Evolutionary conservation across 139 green algal genomes (phyloP), one percentile per base, ranked within the genome.

Genomic region (Chlorella sp.): DNA sequence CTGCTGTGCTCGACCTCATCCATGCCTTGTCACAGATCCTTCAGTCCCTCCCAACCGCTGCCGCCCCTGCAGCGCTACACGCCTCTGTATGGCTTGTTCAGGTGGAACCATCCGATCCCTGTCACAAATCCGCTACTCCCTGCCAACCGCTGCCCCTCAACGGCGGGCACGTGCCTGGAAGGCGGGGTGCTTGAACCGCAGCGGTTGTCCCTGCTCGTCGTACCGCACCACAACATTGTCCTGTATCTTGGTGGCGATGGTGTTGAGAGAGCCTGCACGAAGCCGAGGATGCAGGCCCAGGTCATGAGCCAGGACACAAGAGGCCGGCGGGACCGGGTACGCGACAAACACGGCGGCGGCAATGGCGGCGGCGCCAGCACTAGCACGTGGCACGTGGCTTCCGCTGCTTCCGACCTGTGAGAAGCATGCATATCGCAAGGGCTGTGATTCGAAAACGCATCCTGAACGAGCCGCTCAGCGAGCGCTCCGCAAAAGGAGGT

Each of bases 221-320:
- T 83, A 48, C 9, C 93, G 93, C 39, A 96, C 91, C 5, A 97
- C 91, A 3, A 92, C 93, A 37, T 95, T 90, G 83, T 98, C 96
- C 92, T 98, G 96, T 32, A 96, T 95, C 84, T 99, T 98, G 7
- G 93, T 97, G 39, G 92, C 92, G 1, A 99, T 95, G 1, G 97
- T 99, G 91, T 98, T 98, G 68, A 98, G 93, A 14, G 92, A 94
- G 24, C 96, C 96, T 92, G 86, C 81, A 83, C 22, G 80, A 3
- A 18, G 0, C 4, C 28, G 40, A 28, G 26, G 73, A 19, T 64
- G 7, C 7, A 24, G 61, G 75, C 7, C 3, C 40, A 7, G 77
- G 15, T 19, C 30, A 40, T 26, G 1, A 24, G 1, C 7, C 37
- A 36, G 19, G 48, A 21, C 30, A 48, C 18, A 32, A 18, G 18